Base-by-base conservation (phyloP, 2,329 filamentous ascomycete species). In the Neopestalotiopsis sp. region DNA sequence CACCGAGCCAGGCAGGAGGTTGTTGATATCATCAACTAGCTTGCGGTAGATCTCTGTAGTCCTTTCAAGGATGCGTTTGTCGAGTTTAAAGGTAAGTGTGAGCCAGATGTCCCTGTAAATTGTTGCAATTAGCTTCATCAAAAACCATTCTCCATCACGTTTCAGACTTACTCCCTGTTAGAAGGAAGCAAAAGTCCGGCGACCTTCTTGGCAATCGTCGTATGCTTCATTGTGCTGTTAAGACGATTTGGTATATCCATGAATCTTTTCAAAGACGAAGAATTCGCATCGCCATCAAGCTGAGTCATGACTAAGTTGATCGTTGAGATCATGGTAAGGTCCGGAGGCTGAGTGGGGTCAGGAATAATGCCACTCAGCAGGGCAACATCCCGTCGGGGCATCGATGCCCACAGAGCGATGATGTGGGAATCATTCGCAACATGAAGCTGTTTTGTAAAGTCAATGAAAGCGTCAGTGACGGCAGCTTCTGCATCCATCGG, bases 11-110 rank as follows among this genome's bases (percentile, higher is more conserved):
- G 74, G 74, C 1, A 74, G 72, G 40, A 71, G 69, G 9, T 69
- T 72, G 61, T 77, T 78, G 62, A 79, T 68, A 40, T 74, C 76
- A 30, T 73, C 74, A 49, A 82, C 76, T 68, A 83, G 77, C 14
- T 78, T 76, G 53, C 77, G 73, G 73, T 84, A 82, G 67, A 83
- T 78, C 67, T 78, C 78, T 59, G 80, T 77, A 7, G 80, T 79
- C 61, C 80, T 75, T 28, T 74, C 74, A 72, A 83, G 77, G 12
- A 83, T 74, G 14, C 61, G 42, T 7, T 40, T 32, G 63, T 73
- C 69, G 30, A 73, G 71, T 63, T 69, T 70, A 66, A 70, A 57
- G 3, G 70, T 69, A 20, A 70, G 56, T 4, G 69, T 65, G 32
- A 67, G 71, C 72, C 72, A 74, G 49, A 61, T 63, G 28, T 62